Conservation (phyloP, 2,329 filamentous ascomycete species). For the Epichloe hybrida region DNA sequence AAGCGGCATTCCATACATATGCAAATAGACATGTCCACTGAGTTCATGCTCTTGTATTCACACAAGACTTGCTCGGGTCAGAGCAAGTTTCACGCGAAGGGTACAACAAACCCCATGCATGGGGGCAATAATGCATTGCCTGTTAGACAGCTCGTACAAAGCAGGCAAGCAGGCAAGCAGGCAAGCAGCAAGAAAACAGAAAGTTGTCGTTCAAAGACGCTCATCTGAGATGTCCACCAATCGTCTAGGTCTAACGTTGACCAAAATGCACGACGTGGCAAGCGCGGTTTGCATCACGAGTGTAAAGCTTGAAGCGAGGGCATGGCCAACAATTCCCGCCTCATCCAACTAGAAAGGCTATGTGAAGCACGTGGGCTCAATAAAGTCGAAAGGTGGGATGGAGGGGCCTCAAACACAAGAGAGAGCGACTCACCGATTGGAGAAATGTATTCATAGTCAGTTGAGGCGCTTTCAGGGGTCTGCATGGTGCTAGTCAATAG, state of each 20-base stretch:
- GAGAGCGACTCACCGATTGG: conserved; percentile 39
- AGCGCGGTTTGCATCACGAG: neutral
- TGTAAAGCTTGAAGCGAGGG: neutral
- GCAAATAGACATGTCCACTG: neutral
- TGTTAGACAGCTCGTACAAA: neutral
- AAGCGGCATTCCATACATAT: neutral
- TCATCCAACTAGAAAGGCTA: conserved; percentile 22
- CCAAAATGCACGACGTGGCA: neutral
- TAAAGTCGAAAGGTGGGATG: neutral
- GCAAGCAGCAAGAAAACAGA: neutral
- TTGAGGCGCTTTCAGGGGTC: conserved; percentile 32
- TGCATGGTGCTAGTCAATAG: conserved; percentile 20
- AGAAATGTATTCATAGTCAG: conserved; percentile 31
- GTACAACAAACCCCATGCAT: neutral
- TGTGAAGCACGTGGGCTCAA: conserved; percentile 29
- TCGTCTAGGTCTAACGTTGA: neutral
- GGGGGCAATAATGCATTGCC: neutral
- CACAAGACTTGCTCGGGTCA: neutral
- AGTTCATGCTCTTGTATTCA: neutral
- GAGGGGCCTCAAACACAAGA: neutral
- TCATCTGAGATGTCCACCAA: neutral
- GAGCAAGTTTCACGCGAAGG: neutral
- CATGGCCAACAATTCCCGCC: neutral
- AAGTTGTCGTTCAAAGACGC: neutral
- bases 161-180: neutral